Evolutionary conservation across 2,329 filamentous ascomycete species (phyloP).

Genomic region (Dothistroma pini): DNA sequence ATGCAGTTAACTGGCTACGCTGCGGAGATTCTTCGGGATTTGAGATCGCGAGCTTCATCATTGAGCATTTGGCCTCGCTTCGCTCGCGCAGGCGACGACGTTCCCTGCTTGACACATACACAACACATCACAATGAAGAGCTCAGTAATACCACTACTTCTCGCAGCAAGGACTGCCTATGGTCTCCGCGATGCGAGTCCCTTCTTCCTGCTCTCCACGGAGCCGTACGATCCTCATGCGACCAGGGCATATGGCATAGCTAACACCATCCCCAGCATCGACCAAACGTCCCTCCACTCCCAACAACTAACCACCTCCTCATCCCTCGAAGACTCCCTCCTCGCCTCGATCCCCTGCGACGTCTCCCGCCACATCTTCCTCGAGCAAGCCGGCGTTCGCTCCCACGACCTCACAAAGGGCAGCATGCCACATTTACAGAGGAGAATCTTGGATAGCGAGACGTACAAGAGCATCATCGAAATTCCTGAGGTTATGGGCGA

Average conservation of each 20-base stretch:
- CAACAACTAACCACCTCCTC: conserved; percentile 28
- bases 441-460: conserved; percentile 44
- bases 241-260: conserved; percentile 21
- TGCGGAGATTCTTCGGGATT: neutral
- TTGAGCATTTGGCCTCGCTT: neutral
- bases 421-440: conserved; percentile 49
- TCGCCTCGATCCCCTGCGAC: conserved; percentile 42
- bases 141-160: conserved; percentile 23
- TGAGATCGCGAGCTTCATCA: neutral
- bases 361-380: conserved; percentile 66
- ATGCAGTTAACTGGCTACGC: neutral
- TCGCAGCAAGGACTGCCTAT: conserved; percentile 42
- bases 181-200: conserved; percentile 61
- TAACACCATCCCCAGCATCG: conserved; percentile 13
- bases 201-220: conserved; percentile 82
- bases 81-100: conserved; percentile 3
- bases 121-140: conserved; percentile 23
- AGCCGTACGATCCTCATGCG: conserved; percentile 57
- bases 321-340: conserved; percentile 29
- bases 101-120: neutral
- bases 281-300: conserved; percentile 19
- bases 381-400: conserved; percentile 69
- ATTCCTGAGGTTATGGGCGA: conserved; percentile 53
- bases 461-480: conserved; percentile 34
- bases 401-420: conserved; percentile 59